A percentile compares a stretch with the other conserved stretches of the same genome.
Evolutionary conservation across 176 grass and related monocot genomes (phyloP).

Genomic region (Triticum monococcum): DNA sequence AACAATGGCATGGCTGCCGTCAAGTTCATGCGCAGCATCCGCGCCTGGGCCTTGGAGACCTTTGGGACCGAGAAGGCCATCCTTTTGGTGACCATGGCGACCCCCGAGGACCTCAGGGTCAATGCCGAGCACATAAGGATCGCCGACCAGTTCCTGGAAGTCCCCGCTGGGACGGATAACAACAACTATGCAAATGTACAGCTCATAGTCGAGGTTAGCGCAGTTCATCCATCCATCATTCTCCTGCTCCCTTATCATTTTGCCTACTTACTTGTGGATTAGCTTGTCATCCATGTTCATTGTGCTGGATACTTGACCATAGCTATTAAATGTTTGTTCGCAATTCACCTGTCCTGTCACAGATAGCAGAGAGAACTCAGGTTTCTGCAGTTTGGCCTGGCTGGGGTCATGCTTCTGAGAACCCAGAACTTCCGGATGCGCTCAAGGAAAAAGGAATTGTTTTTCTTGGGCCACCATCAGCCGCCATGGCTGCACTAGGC

Average conservation of each 20-base stretch:
- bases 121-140: conserved; percentile 97
- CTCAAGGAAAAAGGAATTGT: conserved; percentile 77
- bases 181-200: conserved; percentile 99
- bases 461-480: conserved; percentile 92
- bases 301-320: not conserved
- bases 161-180: conserved; percentile 90
- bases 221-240: not conserved
- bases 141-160: conserved; percentile 91
- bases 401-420: conserved; percentile 98
- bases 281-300: not conserved
- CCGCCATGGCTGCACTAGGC: conserved; percentile 85
- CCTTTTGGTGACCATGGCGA: conserved; percentile 93
- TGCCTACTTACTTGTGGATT: not conserved
- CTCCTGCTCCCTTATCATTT: too few relatives aligned
- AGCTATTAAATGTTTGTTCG: too few relatives aligned
- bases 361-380: conserved; percentile 87
- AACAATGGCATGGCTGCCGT: conserved; percentile 99
- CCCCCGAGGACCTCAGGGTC: conserved; percentile 89
- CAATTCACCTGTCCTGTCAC: too few relatives aligned
- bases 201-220: conserved; percentile 92
- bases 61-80: conserved; percentile 90
- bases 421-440: conserved; percentile 91
- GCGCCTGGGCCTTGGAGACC: conserved; percentile 84
- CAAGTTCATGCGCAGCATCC: conserved; percentile 89
- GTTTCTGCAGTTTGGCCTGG: conserved; percentile 99